phyloP scores from a whole-genome alignment of 371 early-diverging fungal species.

The Synchytrium microbalum region DNA sequence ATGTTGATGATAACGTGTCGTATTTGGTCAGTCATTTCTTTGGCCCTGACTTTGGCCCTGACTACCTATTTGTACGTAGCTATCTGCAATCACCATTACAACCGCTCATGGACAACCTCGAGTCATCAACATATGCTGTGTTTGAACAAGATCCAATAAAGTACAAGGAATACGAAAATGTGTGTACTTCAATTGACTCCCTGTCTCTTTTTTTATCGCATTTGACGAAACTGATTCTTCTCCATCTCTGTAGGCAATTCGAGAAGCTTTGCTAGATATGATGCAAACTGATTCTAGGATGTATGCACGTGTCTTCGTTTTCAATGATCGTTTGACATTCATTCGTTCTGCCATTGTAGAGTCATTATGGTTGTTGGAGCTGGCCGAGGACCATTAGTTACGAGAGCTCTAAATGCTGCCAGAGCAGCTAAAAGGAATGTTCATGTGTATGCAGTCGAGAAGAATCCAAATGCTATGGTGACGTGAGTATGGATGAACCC shows the following conservation, averaged over 20 bases:
- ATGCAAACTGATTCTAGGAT: constrained; percentile 5
- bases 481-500: constrained; percentile 45
- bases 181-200: constrained; percentile 25
- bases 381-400: constrained; percentile 45
- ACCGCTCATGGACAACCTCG: constrained; percentile 90
- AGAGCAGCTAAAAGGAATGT: constrained; percentile 55
- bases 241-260: constrained; percentile 7
- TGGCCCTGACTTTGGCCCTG: too few relatives aligned
- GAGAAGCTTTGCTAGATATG: constrained; percentile 7
- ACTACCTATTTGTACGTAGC: neutral
- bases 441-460: constrained; percentile 78
- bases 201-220: neutral
- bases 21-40: too few relatives aligned
- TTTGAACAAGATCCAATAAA: constrained; percentile 90
- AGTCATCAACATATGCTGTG: constrained; percentile 83
- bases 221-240: neutral
- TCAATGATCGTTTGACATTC: too few relatives aligned
- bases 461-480: constrained; percentile 90
- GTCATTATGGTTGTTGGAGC: constrained; percentile 42
- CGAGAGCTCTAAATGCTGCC: constrained; percentile 73
- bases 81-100: constrained; percentile 21
- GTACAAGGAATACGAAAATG: constrained; percentile 78
- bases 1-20: too few relatives aligned
- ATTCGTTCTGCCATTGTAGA: constrained; percentile 5
- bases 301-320: neutral